Conservation (phyloP, 495 filamentous ascomycete species). For the Hypoxylon fragiforme region DNA sequence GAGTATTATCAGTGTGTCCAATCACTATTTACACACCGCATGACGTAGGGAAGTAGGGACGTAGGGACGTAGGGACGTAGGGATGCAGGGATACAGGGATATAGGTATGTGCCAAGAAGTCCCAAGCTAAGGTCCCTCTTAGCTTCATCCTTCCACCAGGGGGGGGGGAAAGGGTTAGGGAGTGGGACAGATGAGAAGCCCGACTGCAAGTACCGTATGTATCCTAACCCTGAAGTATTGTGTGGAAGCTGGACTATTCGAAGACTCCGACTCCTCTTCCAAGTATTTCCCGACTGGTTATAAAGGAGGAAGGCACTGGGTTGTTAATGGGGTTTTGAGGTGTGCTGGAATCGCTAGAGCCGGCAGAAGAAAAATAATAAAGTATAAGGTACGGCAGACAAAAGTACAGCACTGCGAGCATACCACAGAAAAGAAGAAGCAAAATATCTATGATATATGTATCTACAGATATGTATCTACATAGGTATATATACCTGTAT, state of each 20-base stretch:
- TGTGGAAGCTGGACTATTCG: too few relatives aligned
- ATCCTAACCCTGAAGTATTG: neutral
- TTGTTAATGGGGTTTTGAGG: slow-evolving; percentile 12
- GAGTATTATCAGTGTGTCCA: slow-evolving; percentile 19
- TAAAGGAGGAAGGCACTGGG: neutral
- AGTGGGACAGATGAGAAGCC: slow-evolving; percentile 28
- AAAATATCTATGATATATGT: too few relatives aligned
- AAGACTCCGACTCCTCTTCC: slow-evolving; percentile 4
- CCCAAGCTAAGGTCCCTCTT: slow-evolving; percentile 23
- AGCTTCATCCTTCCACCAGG: slow-evolving; percentile 32
- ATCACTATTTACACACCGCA: slow-evolving; percentile 33
- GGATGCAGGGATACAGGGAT: too few relatives aligned
- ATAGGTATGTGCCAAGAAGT: slow-evolving; percentile 25
- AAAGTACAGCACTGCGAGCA: too few relatives aligned
- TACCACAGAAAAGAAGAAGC: too few relatives aligned
- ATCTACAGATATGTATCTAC: too few relatives aligned
- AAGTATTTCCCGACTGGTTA: slow-evolving; percentile 18
- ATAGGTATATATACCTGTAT: too few relatives aligned
- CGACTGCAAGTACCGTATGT: slow-evolving; percentile 29
- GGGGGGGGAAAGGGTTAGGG: slow-evolving; percentile 27
- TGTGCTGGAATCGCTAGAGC: slow-evolving; percentile 11
- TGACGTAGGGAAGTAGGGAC: too few relatives aligned
- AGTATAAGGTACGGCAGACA: too few relatives aligned
- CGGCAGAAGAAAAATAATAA: slow-evolving; percentile 10
- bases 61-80: too few relatives aligned